Conservation (phyloP, 1,284 basidiomycete species). For the Heterobasidion occidentale region DNA sequence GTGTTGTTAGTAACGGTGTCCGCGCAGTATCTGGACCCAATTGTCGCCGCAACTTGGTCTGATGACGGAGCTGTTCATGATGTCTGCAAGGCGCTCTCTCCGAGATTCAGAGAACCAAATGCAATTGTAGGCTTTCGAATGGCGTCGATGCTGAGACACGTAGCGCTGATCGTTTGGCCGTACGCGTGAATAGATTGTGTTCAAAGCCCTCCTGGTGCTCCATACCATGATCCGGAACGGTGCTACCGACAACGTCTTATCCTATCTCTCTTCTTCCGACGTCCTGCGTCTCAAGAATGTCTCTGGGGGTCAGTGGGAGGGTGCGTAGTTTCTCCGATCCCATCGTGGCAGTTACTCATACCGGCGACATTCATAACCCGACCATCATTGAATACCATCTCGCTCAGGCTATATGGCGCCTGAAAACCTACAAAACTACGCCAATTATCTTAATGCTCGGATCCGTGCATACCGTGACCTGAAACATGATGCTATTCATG, state of each 20-base stretch:
- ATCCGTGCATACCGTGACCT: constrained; percentile 88
- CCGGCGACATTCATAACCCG: background rate
- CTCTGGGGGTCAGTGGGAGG: constrained; percentile 73
- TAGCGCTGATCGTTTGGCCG: constrained; percentile 3
- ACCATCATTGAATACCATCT: background rate
- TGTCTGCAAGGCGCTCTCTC: constrained; percentile 81
- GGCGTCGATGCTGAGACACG: background rate
- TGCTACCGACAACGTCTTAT: constrained; percentile 85
- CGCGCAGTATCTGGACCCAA: constrained; percentile 75
- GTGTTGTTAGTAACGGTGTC: background rate
- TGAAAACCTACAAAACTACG: constrained; percentile 83
- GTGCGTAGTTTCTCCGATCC: constrained; percentile 28
- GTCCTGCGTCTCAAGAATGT: constrained; percentile 77
- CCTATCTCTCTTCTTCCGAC: constrained; percentile 74
- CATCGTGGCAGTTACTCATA: too few relatives aligned
- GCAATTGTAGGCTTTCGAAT: constrained; percentile 54
- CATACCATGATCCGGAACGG: constrained; percentile 96
- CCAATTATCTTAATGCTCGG: constrained; percentile 83
- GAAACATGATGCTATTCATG: constrained; percentile 89
- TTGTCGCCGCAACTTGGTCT: constrained; percentile 91
- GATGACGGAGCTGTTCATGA: constrained; percentile 90
- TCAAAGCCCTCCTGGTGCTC: constrained; percentile 93
- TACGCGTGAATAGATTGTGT: constrained; percentile 63
- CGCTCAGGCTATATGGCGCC: constrained; percentile 74
- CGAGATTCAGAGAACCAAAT: constrained; percentile 85